Base-by-base conservation (phyloP, 139 green algal genomes). In the Mesostigma viride region DNA sequence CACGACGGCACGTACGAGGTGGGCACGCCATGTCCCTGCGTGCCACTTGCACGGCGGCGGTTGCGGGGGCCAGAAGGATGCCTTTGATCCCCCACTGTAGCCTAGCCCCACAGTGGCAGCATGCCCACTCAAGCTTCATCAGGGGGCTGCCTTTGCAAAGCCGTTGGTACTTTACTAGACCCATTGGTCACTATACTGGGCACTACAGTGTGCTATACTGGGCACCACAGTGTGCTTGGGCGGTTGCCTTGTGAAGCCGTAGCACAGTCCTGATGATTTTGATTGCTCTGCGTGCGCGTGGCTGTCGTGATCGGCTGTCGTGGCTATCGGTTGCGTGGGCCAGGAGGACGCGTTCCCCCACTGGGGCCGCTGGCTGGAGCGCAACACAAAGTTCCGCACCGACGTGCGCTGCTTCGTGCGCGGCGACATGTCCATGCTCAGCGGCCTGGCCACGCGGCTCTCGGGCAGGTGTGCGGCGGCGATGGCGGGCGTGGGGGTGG, bases 321-420 rank as follows among this genome's bases (percentile, higher is more conserved):
- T 24, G 40, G 40, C 8, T 14, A 24, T 8, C 40, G 8, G 40
- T 14, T 14, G 40, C 40, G 8, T 8, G 8, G 8, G 40, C 40
- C 40, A 8, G 8, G 40, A 14, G 14, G 40, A 24, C 40, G 14
- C 8, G 40, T 78, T 78, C 45, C 71, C 71, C 2, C 36, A 81
- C 90, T 84, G 91, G 91, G 88, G 87, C 46, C 83, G 86, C 35
- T 99, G 93, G 93, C 73, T 80, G 0, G 94, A 99, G 81, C 96
- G 93, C 90, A 99, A 98, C 71, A 86, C 87, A 17, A 72, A 77
- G 20, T 99, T 94, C 82, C 79, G 90, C 3, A 88, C 96, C 80
- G 83, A 87, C 4, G 83, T 95, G 30, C 81, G 88, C 26, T 53
- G 79, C 46, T 95, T 95, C 68, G 73, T 91, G 8, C 28, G 67